Evolutionary conservation across 805 yeast species (phyloP), one percentile per base, ranked within the genome.

Genomic region (Ogataea pini): DNA sequence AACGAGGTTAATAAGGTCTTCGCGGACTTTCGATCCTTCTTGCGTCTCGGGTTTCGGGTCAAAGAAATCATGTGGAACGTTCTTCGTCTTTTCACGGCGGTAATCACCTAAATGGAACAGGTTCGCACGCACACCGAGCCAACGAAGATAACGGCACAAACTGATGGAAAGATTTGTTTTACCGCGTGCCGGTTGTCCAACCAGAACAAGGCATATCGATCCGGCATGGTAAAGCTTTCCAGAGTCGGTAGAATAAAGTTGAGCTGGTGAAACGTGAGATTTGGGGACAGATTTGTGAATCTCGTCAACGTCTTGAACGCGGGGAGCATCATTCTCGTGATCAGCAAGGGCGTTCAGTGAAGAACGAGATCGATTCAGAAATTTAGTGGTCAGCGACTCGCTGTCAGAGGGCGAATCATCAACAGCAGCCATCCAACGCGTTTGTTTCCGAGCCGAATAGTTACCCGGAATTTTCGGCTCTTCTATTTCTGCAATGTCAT

Each of bases 221-320:
- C 99, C 99, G 4, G 99, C 98, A 61, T 94, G 98, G 71, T 89
- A 94, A 59, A 94, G 74, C 54, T 89, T 79, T 0, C 99, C 99
- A 0, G 91, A 82, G 49, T 89, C 96, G 0, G 98, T 92, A 10
- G 95, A 84, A 65, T 92, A 92, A 38, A 91, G 72, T 68, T 92
- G 99, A 0, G 96, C 97, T 1, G 97, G 97, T 2, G 94, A 84
- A 14, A 87, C 79, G 60, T 85, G 84, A 52, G 77, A 75, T 19
- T 83, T 78, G 32, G 80, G 77, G 16, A 82, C 72, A 29, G 74
- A 72, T 33, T 77, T 76, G 61, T 89, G 96, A 28, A 89, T 89
- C 40, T 84, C 89, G 60, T 83, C 89, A 3, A 59, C 57, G 36
- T 62, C 68, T 20, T 54, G 18, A 4, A 31, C 34, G 17, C 18